Base-by-base conservation (phyloP, 352 stramenopile species). In the Hyaloperonospora brassicae region DNA sequence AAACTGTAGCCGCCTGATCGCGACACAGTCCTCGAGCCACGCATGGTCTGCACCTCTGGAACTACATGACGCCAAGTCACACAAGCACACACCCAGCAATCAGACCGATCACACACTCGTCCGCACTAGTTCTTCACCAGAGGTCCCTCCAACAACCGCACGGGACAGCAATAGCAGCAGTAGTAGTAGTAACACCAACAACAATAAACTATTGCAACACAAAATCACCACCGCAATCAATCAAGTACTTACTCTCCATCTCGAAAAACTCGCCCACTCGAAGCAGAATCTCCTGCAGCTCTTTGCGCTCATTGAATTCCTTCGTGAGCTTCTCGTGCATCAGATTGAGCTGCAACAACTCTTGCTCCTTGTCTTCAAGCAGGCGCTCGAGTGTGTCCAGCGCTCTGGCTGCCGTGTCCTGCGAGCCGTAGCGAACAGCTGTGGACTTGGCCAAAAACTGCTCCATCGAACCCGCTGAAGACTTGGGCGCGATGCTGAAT, bases 301-400 rank as follows among this genome's bases (percentile, higher is more conserved):
- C 84, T 59, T 91, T 94, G 70, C 81, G 76, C 59, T 98, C 91
- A 64, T 98, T 98, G 86, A 98, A 99, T 66, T 98, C 95, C 22
- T 75, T 84, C 39, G 95, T 98, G 39, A 99, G 83, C 68, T 98
- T 98, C 64, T 98, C 93, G 64, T 95, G 96, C 82, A 98, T 98
- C 17, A 73, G 87, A 76, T 98, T 98, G n/a, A 98, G 79, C 65
- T 98, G 93, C 31, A 96, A 64, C 39, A 99, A 76, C 59, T 98
- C 91, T 57, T 89, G 79, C 72, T 99, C 95, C 68, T 98, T 97
- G 56, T 95, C 80, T 61, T 98, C 96, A 22, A 99, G 66, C 59
- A 98, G 89, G 24, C 79, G 76, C 65, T 99, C 97, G 6, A 99
- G 72, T 45, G 75, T 95, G 60, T 98, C 94, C 23, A 99, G 70